Percentiles rank a stretch among this genome's conserved stretches.
Conservation (phyloP, 2,329 filamentous ascomycete genomes). For the Gnomoniopsis smithogilvyi region DNA sequence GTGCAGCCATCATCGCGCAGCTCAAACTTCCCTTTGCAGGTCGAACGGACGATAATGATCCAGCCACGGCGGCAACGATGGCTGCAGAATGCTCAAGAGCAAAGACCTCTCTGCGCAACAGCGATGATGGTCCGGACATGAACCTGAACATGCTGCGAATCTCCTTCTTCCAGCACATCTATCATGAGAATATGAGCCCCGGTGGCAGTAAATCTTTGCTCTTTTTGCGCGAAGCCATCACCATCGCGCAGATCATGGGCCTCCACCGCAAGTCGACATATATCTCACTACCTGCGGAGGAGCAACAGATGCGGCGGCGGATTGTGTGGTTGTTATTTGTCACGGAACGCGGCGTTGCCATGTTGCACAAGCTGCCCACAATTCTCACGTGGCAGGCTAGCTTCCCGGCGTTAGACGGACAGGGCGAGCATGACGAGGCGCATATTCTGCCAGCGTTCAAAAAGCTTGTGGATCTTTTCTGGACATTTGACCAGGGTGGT, state of each 20-base stretch:
- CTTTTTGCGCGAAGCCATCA: conserved; percentile 49
- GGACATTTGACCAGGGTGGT: conserved; percentile 46
- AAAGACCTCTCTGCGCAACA: conserved; percentile 23
- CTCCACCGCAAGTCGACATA: conserved; percentile 44
- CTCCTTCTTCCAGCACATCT: conserved; percentile 50
- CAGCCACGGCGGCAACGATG: conserved; percentile 30
- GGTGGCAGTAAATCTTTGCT: conserved; percentile 45
- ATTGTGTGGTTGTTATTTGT: conserved; percentile 47
- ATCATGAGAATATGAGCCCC: conserved; percentile 45
- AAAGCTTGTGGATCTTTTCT: conserved; percentile 46
- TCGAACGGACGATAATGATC: conserved; percentile 27
- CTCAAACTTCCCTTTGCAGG: conserved; percentile 35
- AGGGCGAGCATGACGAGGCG: conserved; percentile 34
- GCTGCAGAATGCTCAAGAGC: conserved; percentile 33
- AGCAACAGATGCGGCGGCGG: conserved; percentile 42
- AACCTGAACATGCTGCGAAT: conserved; percentile 41
- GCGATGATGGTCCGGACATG: conserved; percentile 25
- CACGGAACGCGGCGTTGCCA: conserved; percentile 46
- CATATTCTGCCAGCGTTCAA: conserved; percentile 46
- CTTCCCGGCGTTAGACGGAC: conserved; percentile 32
- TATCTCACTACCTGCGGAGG: conserved; percentile 28
- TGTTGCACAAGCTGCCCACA: conserved; percentile 47
- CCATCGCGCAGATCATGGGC: conserved; percentile 46
- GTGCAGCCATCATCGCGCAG: conserved; percentile 46
- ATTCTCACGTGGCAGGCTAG: conserved; percentile 37